These are phyloP conservation scores for Rosa persica DNA, from an alignment of 306 rosid species.

Conservation along the genomic window DNA sequence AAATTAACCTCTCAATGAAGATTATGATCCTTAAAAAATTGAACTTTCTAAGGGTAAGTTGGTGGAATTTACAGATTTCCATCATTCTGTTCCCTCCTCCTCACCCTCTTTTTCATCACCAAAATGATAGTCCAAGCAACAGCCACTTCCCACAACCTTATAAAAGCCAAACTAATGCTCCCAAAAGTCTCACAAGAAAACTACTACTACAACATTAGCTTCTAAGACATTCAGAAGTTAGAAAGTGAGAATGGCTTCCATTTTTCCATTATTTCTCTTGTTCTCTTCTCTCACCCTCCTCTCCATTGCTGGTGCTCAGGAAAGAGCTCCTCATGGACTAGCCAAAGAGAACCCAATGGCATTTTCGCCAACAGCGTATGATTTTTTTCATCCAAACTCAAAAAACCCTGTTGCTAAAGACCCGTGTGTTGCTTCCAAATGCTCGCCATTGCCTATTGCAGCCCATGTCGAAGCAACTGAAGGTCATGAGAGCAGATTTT, in stretches of 20 bases:
- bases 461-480: constrained; percentile 62
- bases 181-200: constrained; percentile 32
- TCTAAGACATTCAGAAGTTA: constrained; percentile 14
- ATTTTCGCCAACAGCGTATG: constrained; percentile 74
- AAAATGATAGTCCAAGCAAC: constrained; percentile 62
- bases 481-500: constrained; percentile 47
- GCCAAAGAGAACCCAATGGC: constrained; percentile 53
- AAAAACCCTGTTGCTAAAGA: constrained; percentile 36
- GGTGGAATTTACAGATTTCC: constrained; percentile 16
- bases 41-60: constrained; percentile 1
- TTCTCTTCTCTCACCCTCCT: constrained; percentile 46
- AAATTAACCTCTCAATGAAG: not conserved
- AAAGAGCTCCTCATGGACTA: constrained; percentile 88
- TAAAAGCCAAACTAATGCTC: constrained; percentile 45
- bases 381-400: constrained; percentile 76
- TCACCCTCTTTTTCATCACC: constrained; percentile 41
- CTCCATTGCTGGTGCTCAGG: constrained; percentile 51
- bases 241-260: constrained; percentile 34
- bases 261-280: constrained; percentile 38
- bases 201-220: constrained; percentile 13
- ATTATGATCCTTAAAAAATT: not conserved
- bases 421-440: constrained; percentile 53
- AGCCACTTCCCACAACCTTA: constrained; percentile 48
- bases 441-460: constrained; percentile 76
- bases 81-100: constrained; percentile 62